Evolutionary conservation across 1,139 yeast genomes (phyloP), one percentile per base, ranked within the genome.

Genomic region (Saccharomyces hybrid): DNA sequence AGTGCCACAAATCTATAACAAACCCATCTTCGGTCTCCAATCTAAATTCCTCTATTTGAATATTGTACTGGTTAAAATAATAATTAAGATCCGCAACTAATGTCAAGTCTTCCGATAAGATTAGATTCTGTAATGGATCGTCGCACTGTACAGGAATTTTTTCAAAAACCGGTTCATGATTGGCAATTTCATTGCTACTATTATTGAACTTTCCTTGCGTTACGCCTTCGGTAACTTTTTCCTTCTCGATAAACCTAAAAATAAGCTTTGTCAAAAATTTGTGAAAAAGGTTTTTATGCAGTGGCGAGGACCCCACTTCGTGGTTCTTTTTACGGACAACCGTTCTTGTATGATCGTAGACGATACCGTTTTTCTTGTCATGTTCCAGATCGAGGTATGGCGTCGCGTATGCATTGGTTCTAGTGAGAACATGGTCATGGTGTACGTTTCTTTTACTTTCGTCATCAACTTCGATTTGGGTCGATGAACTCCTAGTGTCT

Each of bases 21-120:
- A 80, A 90, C 1, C 97, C 97, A 70, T 93, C 98, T n/a, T 76
- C 73, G 0, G 98, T 91, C 6, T 79, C 75, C 2, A 90, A 76
- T 25, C 75, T 76, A 64, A 80, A 81, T 55, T 79, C 83, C 54
- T 78, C 79, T 46, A 89, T 73, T 31, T 79, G 83, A 31, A 87
- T 73, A 1, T 83, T 86, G 55, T 84, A 72, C 49, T 83, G 76
- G 50, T 74, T 72, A 11, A 86, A 83, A 67, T 90, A 91, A 67
- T 87, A 88, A 27, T 78, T 69, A 52, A 90, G 70, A 58, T 83
- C 82, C 8, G 78, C 73, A 1, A 72, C 73, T 25, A 79, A 70
- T 54, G 66, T 67, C 41, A 67, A 56, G 52, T 73, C 75, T 46
- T 62, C 64, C 9, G 58, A 61, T 28, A 61, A 57, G 44, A 60